These are phyloP conservation scores for Coemansia sp. DNA, from an alignment of 192 early-diverging fungal genomes.

Conservation along the genomic window DNA sequence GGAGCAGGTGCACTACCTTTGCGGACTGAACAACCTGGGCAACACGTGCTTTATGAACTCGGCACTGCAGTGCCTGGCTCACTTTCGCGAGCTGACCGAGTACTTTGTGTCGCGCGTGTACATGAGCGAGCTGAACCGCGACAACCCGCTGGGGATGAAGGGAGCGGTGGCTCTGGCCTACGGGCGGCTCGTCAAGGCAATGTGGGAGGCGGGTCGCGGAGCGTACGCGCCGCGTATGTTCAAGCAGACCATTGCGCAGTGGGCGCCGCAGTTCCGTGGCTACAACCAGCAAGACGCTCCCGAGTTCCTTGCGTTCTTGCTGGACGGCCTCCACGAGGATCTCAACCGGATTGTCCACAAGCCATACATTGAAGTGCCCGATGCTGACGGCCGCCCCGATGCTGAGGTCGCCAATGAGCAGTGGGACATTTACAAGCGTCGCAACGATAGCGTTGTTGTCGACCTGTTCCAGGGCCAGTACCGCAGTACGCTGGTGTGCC, in stretches of 20 bases:
- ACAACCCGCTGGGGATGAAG: conserved; percentile 70
- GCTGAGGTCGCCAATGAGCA: conserved; percentile 59
- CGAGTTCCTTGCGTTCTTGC: conserved; percentile 71
- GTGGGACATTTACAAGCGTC: conserved; percentile 68
- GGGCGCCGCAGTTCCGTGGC: conserved; percentile 53
- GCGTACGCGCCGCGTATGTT: conserved; percentile 70
- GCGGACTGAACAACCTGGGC: conserved; percentile 76
- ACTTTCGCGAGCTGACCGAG: conserved; percentile 59
- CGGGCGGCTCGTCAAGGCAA: conserved; percentile 56
- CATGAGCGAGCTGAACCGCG: conserved; percentile 58
- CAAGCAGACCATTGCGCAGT: conserved; percentile 57
- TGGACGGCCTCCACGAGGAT: conserved; percentile 86
- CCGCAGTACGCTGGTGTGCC: conserved; percentile 55
- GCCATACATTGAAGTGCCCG: conserved; percentile 74
- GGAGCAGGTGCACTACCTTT: conserved; percentile 48
- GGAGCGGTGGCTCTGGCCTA: conserved; percentile 66
- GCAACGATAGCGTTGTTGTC: conserved; percentile 78
- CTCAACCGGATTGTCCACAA: conserved; percentile 75
- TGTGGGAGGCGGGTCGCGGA: conserved; percentile 54
- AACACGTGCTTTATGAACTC: conserved; percentile 94
- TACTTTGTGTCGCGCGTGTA: conserved; percentile 59
- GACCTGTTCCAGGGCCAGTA: conserved; percentile 73
- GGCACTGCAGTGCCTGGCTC: conserved; percentile 82
- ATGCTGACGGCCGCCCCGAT: conserved; percentile 61
- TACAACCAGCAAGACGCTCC: conserved; percentile 84